A percentile compares a stretch with the other conserved stretches of the same genome.
These are phyloP conservation scores for Ogataea paradorogensis DNA, from an alignment of 805 yeast genomes.

Conservation along the genomic window DNA sequence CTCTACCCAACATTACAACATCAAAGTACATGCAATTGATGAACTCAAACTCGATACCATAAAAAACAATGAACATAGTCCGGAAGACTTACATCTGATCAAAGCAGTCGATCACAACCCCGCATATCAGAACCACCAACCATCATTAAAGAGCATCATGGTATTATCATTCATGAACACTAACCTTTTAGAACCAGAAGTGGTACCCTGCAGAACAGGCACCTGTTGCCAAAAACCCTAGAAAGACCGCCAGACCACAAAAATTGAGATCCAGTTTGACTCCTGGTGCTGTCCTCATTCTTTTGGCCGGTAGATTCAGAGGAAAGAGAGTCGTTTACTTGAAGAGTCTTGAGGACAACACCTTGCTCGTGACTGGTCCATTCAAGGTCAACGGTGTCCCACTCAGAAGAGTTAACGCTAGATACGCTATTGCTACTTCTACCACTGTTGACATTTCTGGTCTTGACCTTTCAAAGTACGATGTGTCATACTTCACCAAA, in stretches of 20 bases:
- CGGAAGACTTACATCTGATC: no score
- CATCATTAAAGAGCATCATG: no score
- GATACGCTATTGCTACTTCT: constrained; percentile 98
- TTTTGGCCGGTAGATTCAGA: constrained; percentile 99
- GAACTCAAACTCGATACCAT: no score
- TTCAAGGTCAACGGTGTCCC: constrained; percentile 99
- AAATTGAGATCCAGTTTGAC: constrained; percentile 92
- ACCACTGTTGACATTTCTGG: constrained; percentile 79
- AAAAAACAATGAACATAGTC: no score
- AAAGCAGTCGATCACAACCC: no score
- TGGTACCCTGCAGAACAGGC: constrained; percentile 94
- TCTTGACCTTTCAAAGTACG: constrained; percentile 87
- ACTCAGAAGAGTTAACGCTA: constrained; percentile 97
- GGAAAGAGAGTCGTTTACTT: constrained; percentile 99
- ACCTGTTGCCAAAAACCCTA: constrained; percentile 79
- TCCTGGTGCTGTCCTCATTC: constrained; percentile 96
- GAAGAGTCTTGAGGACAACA: constrained; percentile 96
- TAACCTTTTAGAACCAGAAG: constrained; percentile 57
- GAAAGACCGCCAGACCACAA: constrained; percentile 91
- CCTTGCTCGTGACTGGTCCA: constrained; percentile 96
- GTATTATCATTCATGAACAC: constrained; percentile 2
- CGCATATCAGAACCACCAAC: no score
- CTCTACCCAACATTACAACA: no score
- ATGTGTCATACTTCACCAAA: constrained; percentile 93
- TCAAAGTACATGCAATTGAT: no score